Percentiles rank a stretch among this genome's conserved stretches.
Conservation (phyloP, 768 basidiomycete species). For the Podaxis sp. region DNA sequence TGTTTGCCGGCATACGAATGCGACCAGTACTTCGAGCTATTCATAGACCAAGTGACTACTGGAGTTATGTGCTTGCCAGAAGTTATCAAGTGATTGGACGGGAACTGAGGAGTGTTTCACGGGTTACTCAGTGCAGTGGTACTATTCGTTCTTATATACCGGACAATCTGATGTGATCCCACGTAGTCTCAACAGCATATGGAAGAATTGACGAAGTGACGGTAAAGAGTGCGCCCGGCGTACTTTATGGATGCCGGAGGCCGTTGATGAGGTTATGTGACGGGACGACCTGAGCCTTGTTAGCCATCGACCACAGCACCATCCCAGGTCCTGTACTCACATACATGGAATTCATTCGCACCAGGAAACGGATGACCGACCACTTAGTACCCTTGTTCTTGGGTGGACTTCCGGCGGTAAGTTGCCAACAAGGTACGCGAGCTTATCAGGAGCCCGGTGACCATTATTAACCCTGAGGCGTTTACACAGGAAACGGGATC, state of each 20-base stretch:
- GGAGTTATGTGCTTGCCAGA: background rate
- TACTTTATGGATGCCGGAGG: slow-evolving; percentile 6
- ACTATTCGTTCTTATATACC: background rate
- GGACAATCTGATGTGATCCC: background rate
- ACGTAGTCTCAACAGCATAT: slow-evolving; percentile 2
- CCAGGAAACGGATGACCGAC: background rate
- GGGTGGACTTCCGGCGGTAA: background rate
- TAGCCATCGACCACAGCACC: background rate
- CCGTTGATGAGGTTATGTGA: background rate
- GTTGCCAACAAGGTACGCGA: slow-evolving; percentile 12
- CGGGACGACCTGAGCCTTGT: background rate
- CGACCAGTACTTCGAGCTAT: background rate
- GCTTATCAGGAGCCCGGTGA: slow-evolving; percentile 3
- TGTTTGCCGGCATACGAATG: background rate
- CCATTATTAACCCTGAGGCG: slow-evolving; percentile 1
- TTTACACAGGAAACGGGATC: background rate
- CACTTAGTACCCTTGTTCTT: background rate
- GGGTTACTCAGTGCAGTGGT: background rate
- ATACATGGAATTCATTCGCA: background rate
- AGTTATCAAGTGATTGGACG: background rate
- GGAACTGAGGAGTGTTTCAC: background rate
- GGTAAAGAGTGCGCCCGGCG: background rate
- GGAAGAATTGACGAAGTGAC: slow-evolving; percentile 1
- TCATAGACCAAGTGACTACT: background rate
- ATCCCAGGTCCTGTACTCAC: background rate